Evolutionary conservation across 2,329 filamentous ascomycete genomes (phyloP).

Genomic region (Neoscytalidium dimidiatum): DNA sequence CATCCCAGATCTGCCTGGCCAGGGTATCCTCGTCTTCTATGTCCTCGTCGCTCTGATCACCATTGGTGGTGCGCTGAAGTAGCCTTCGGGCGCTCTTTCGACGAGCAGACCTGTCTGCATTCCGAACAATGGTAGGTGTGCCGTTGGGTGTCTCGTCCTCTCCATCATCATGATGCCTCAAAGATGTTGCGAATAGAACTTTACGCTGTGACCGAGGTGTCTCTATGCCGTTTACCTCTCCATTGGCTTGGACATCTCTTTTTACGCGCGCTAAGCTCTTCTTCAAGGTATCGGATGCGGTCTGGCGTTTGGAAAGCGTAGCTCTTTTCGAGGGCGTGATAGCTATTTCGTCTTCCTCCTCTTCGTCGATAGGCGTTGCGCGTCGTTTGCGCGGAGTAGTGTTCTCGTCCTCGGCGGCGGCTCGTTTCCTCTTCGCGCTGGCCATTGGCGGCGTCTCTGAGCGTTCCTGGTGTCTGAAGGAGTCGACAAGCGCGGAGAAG

Average conservation of each 20-base stretch:
- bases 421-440: slow-evolving; percentile 17
- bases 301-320: slow-evolving; percentile 7
- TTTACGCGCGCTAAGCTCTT: slow-evolving; percentile 20
- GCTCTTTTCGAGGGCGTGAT: slow-evolving; percentile 6
- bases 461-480: neutral
- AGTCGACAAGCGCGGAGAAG: slow-evolving; percentile 4
- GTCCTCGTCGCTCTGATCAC: slow-evolving; percentile 68
- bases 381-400: slow-evolving; percentile 16
- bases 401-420: neutral
- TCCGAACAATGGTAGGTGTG: slow-evolving; percentile 67
- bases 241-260: slow-evolving; percentile 29
- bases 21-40: slow-evolving; percentile 68
- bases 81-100: slow-evolving; percentile 80
- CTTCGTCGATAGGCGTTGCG: neutral
- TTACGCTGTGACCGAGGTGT: slow-evolving; percentile 49
- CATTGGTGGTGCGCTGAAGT: slow-evolving; percentile 69
- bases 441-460: neutral
- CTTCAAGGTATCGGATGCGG: slow-evolving; percentile 23
- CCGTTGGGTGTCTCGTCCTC: slow-evolving; percentile 57
- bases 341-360: slow-evolving; percentile 15
- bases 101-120: slow-evolving; percentile 81
- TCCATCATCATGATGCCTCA: slow-evolving; percentile 35
- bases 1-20: slow-evolving; percentile 67
- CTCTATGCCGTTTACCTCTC: slow-evolving; percentile 25
- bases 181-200: slow-evolving; percentile 49